Percentiles rank a stretch among this genome's conserved stretches.
Evolutionary conservation across 164 flowering plant species (phyloP).

Genomic region (Platanus orientalis): DNA sequence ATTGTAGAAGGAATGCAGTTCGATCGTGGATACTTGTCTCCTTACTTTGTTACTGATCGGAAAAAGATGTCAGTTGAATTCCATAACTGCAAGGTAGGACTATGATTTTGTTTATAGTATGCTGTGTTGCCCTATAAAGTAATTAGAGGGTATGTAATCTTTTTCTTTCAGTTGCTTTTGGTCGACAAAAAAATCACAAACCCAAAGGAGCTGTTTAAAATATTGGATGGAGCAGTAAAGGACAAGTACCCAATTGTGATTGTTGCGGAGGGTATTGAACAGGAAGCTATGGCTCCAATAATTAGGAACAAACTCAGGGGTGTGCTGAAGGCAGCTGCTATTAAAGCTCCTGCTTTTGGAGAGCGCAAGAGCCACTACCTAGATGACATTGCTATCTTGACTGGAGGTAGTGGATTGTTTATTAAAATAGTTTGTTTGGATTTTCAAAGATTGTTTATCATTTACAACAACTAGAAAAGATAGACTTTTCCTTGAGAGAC

Average conservation of each 20-base stretch:
- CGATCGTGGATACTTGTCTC: slow-evolving; percentile 88
- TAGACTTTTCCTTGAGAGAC: not conserved
- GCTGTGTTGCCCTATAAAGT: slow-evolving; percentile 9
- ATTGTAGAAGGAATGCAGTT: slow-evolving; percentile 92
- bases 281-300: slow-evolving; percentile 77
- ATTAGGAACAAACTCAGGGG: slow-evolving; percentile 83
- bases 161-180: slow-evolving; percentile 73
- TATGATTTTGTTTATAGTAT: slow-evolving; percentile 1
- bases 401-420: slow-evolving; percentile 57
- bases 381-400: slow-evolving; percentile 86
- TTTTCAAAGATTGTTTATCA: not conserved
- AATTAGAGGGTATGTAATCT: slow-evolving; percentile 21
- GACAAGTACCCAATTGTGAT: slow-evolving; percentile 73
- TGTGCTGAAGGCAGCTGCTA: slow-evolving; percentile 67
- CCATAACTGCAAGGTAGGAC: slow-evolving; percentile 70
- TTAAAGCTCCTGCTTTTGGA: slow-evolving; percentile 89
- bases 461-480: not conserved
- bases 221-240: slow-evolving; percentile 72
- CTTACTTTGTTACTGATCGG: slow-evolving; percentile 79
- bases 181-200: slow-evolving; percentile 75
- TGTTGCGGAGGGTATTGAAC: slow-evolving; percentile 77
- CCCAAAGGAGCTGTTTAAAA: slow-evolving; percentile 65
- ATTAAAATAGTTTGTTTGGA: not conserved
- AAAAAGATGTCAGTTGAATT: slow-evolving; percentile 56
- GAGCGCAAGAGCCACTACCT: slow-evolving; percentile 85